Base-by-base conservation (phyloP, 73 alveolate species). In the Paramecium caudatum region DNA sequence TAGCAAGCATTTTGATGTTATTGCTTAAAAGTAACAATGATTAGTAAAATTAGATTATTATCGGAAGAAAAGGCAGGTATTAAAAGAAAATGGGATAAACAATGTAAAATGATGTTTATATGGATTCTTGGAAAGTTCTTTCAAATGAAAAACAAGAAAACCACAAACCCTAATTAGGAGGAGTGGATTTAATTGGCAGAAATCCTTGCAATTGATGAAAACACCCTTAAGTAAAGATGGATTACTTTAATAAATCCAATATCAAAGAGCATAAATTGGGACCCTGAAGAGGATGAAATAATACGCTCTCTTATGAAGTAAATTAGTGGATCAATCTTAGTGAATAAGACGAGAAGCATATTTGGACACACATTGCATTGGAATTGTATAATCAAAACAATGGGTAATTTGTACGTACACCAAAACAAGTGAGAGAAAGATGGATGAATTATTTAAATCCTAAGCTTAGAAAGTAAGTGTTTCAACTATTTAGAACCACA, bases 391-490 rank as follows among this genome's bases (percentile, higher is more conserved):
- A 74, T 74, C 19, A 74, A 23, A 74, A 74, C 16, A 74, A 74
- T 74, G 88, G 88, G 43, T 15, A 74, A 74, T 74, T 34, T 47
- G 83, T 82, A 33, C 30, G 91, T 48, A 82, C 81, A 5, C 83
- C 83, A 82, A 82, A 96, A 90, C 95, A 96, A 78, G 96, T 98
- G 27, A 82, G 99, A 74, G 99, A 96, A 80, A 82, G 99, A 50
- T 96, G 98, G 98, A 93, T 91, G 90, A 96, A 96, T 69, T 95
- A 96, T 65, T 81, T 97, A 17, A 95, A 96, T 63, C 99, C 99
- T 43, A 48, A 74, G 25, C 95, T 96, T 2, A 94, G 91, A 47
- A 96, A 96, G 91, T 74, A 74, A 19, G 19, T 74, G 19, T 10
- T 15, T 45, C 6, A 1, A 19, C 7, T 41, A 6, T 3, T 8